Base-by-base conservation (phyloP, 2,329 filamentous ascomycete species). In the Neonectria neomacrospora region DNA sequence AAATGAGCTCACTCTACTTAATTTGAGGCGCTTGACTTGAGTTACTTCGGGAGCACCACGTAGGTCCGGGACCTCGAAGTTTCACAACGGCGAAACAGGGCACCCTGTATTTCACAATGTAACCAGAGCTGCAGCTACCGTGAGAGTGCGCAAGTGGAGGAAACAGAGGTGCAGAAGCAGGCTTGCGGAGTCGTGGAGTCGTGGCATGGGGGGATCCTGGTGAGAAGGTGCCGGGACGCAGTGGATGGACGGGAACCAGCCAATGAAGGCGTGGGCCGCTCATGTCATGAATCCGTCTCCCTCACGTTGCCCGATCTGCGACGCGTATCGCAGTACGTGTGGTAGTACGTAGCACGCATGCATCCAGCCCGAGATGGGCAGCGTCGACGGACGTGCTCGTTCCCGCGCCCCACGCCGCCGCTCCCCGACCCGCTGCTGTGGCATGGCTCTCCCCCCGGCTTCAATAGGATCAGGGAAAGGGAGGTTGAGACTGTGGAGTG, bases 121-220 rank as follows among this genome's bases (percentile, higher is more conserved):
- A 11, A 10, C 8, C 16, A n/a, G 37, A n/a, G n/a, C 52, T 54
- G 39, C 39, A 39, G 52, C 52, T 54, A 23, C 34, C 51, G 51
- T 16, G 18, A 12, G 14, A 28, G 37, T 42, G 52, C 39, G 18
- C 44, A 54, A 54, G 52, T 39, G 39, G 37, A 41, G 34, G 14
- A 39, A 39, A 6, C 34, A 28, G 26, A 54, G 51, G 28, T 18
- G 37, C 3, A 42, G 51, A 54, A 28, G 39, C 16, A 11, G 32
- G 52, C 52, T 22, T 5, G 34, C 16, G n/a, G 11, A 10, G 23
- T 2, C 9, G 37, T 44, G n/a, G 37, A 39, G 37, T 20, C 37
- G n/a, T 44, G 39, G 39, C 14, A 18, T 26, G 14, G 28, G 51
- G 51, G 32, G 20, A 23, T 18, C 28, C 28, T 20, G n/a, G 48